Base-by-base conservation (phyloP, 2,329 filamentous ascomycete genomes). In the Fusarium sp. region DNA sequence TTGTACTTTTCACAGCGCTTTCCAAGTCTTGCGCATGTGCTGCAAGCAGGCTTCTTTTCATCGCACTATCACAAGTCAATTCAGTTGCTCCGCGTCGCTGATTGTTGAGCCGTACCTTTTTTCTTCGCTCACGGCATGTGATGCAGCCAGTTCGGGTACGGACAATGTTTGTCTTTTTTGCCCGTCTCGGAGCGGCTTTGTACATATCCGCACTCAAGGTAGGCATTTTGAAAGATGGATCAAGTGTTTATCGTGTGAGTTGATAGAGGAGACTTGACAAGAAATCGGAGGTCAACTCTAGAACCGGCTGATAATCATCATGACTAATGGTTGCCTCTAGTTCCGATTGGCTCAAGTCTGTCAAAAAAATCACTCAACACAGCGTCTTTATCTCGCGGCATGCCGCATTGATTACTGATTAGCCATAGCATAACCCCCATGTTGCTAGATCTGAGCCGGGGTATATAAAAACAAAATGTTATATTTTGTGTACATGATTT, bases 141-240 rank as follows among this genome's bases (percentile, higher is more conserved):
- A 57, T 69, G 33, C 76, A 78, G 5, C 76, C 76, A 4, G 70
- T 75, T 2, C 72, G 71, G 10, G 72, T 64, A 14, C 76, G 76
- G 11, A 66, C 65, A 39, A 78, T 78, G 16, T 56, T 71, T 4
- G 76, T 78, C 59, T 78, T 78, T 22, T 77, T 77, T 3, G 20
- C 64, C 6, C 76, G 72, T 13, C 61, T 61, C 4, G 72, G 73
- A 8, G 71, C 74, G 14, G 76, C 76, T 16, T 76, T 76, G 33
- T 78, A 78, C 76, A 78, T 76, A 16, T 52, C 29, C 31, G 13
- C 52, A 33, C 29, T 56, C n/a, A 56, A 24, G 29, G 29, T 35
- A 10, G 52, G 52, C 52, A 56, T 56, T 13, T 10, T 56, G 31
- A 56, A 56, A 56, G 29, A 56, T 35, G 14, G n/a, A 24, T 31